Base-by-base conservation (phyloP, 164 flowering plant genomes). In the Berberis thunbergii region DNA sequence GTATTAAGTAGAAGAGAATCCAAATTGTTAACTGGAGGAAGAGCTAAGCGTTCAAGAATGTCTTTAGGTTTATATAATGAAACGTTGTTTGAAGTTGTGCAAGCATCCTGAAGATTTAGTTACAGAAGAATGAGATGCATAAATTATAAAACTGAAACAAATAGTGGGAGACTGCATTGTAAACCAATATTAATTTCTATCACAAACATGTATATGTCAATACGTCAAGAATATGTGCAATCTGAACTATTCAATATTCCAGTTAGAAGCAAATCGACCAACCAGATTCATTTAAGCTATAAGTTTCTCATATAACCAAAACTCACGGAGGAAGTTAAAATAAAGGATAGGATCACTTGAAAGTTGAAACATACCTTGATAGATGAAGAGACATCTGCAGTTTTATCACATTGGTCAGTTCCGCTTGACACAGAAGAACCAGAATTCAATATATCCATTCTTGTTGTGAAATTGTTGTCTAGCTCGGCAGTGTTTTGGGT, bases 11-110 rank as follows among this genome's bases (percentile, higher is more conserved):
- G 81, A 66, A 93, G 79, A 54, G 81, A 70, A 45, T 84, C 89
- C 80, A 90, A 75, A 74, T 85, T 88, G 60, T 82, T 82, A 48
- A 83, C 75, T 43, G 84, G 84, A 77, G 85, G 83, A 68, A 90
- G 83, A 61, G 78, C 67, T 64, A 93, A 80, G 40, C 78, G 77
- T 66, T 82, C 80, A 69, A 84, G 69, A 63, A 88, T 63, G 61
- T 80, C 85, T 64, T 69, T 70, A 54, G 92, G 90, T 57, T 75
- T 64, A 69, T 64, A 67, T 54, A 80, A 64, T 7, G 69, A 69
- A 13, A 61, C 69, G 61, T 54, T 41, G 38, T 59, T 83, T 74
- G 58, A 57, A 73, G 45, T 62, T 7, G 64, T 55, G 73, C 70
- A 60, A 48, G 79, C 70, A 67, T 78, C 85, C 76, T 78, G 76